Percentiles rank a stretch among this genome's conserved stretches.
These are phyloP conservation scores for Murraya paniculata DNA, from an alignment of 345 rosid genomes.

Conservation along the genomic window DNA sequence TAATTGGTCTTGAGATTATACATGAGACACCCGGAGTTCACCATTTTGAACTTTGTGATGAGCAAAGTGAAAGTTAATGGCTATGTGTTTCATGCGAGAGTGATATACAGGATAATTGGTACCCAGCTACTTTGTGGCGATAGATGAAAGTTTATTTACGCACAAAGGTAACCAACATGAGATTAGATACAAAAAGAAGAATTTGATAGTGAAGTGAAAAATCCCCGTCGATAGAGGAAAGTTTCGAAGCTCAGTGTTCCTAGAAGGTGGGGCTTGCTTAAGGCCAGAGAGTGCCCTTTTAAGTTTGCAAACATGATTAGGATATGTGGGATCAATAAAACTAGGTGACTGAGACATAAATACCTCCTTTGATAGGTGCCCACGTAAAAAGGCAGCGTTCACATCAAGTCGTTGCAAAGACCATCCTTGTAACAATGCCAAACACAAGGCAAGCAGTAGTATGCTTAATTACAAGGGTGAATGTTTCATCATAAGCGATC, in stretches of 20 bases:
- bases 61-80: not conserved
- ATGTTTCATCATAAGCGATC: no score
- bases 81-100: not conserved
- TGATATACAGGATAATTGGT: not conserved
- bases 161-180: not conserved
- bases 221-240: not conserved
- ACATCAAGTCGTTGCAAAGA: not conserved
- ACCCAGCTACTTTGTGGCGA: not conserved
- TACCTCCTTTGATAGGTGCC: not conserved
- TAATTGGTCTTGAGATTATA: no score
- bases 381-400: conserved; percentile 6
- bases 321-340: not conserved
- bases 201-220: not conserved
- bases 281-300: not conserved
- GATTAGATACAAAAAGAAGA: not conserved
- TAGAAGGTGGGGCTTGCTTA: not conserved
- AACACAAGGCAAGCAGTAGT: not conserved
- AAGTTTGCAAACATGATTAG: not conserved
- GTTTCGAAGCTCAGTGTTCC: not conserved
- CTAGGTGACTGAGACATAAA: not conserved
- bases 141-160: not conserved
- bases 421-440: not conserved
- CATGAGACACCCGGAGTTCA: not conserved
- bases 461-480: not conserved
- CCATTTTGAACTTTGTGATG: not conserved